A percentile compares a stretch with the other conserved stretches of the same genome.
Conservation (phyloP, 345 rosid species). For the Moricandia moricandioides region DNA sequence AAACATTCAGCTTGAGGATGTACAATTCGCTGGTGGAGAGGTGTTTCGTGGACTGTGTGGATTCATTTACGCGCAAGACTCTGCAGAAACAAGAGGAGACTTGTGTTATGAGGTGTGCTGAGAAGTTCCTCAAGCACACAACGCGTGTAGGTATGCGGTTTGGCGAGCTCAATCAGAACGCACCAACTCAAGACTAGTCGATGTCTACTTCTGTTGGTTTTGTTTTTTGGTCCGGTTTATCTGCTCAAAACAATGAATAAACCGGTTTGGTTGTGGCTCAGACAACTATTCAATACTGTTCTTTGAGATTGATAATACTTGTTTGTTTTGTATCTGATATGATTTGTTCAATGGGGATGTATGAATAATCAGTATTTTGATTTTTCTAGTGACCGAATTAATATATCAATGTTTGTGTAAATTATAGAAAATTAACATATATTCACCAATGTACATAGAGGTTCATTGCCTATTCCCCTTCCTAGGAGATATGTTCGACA, state of each 20-base stretch:
- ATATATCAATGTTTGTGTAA: too few relatives aligned
- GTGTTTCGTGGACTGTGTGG: conserved; percentile 88
- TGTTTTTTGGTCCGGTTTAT: neutral
- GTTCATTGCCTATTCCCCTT: too few relatives aligned
- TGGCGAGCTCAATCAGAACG: neutral
- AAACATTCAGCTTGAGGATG: conserved; percentile 67
- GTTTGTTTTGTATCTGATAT: neutral
- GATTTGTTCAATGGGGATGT: too few relatives aligned
- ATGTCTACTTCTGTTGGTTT: neutral
- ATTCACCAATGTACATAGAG: too few relatives aligned
- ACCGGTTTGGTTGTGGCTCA: neutral
- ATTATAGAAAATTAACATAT: too few relatives aligned
- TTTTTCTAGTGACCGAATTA: too few relatives aligned
- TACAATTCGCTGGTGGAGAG: conserved; percentile 89
- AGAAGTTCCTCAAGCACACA: conserved; percentile 94
- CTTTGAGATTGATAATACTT: neutral
- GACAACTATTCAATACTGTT: neutral
- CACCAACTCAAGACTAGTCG: neutral
- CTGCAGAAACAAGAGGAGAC: conserved; percentile 93
- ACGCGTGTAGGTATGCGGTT: neutral
- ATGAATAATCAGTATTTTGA: too few relatives aligned
- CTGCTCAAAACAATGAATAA: neutral
- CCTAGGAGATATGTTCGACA: too few relatives aligned
- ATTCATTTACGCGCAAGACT: conserved; percentile 75
- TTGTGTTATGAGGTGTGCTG: conserved; percentile 78